phyloP scores from a whole-genome alignment of 768 basidiomycete genomes.

The Lepiota venenata region DNA sequence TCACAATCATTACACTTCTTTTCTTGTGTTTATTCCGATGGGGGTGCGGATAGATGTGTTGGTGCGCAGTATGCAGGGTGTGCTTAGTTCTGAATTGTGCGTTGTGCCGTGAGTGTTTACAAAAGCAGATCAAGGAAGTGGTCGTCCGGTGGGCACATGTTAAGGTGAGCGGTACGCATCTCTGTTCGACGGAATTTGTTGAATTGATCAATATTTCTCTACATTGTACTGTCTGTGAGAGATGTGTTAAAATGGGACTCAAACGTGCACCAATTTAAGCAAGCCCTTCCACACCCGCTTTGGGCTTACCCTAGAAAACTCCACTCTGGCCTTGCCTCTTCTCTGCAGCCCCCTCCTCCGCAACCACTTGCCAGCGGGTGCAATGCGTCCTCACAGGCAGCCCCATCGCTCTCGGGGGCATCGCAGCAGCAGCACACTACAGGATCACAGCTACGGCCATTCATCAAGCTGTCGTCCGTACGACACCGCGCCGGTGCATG shows the following conservation, averaged over 20 bases:
- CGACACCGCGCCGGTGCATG: too few species aligned
- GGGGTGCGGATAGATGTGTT: conserved; percentile 24
- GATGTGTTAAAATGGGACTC: background rate
- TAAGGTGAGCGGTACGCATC: conserved; percentile 19
- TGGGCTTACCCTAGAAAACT: conserved; percentile 5
- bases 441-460: background rate
- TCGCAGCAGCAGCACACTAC: background rate
- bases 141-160: conserved; percentile 28
- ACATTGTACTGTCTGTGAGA: conserved; percentile 2
- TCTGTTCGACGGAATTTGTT: background rate
- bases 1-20: too few species aligned
- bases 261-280: conserved; percentile 5
- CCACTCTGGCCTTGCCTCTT: background rate
- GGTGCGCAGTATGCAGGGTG: conserved; percentile 21
- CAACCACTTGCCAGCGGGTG: conserved; percentile 2
- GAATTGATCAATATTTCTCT: background rate
- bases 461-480: too few species aligned
- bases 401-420: background rate
- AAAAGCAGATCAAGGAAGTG: conserved; percentile 23
- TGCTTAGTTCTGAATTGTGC: conserved; percentile 24
- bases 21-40: background rate
- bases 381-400: conserved; percentile 5
- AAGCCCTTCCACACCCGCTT: background rate
- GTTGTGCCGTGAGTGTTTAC: conserved; percentile 22
- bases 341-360: background rate